Percentiles rank a stretch among this genome's conserved stretches.
phyloP scores from a whole-genome alignment of 805 yeast species.

The Pichia nakasei region DNA sequence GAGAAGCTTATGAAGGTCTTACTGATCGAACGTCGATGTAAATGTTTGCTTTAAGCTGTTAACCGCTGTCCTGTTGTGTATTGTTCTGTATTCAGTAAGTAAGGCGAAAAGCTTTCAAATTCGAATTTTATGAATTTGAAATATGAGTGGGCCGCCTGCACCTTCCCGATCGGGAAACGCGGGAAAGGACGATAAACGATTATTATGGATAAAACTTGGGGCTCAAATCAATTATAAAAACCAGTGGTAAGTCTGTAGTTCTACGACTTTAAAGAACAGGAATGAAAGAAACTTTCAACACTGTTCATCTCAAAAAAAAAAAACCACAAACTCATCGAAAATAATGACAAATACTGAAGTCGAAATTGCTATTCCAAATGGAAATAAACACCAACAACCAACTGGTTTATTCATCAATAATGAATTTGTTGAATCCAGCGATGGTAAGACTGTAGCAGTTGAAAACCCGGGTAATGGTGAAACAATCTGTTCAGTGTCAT shows the following conservation, averaged over 20 bases:
- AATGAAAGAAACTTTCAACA: background rate
- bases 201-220: no score
- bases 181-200: no score
- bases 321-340: background rate
- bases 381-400: conserved; percentile 53
- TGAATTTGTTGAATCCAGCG: conserved; percentile 49
- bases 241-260: no score
- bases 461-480: conserved; percentile 49
- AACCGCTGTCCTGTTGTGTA: no score
- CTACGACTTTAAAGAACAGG: no score
- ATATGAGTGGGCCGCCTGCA: no score
- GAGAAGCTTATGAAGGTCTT: conserved; percentile 30
- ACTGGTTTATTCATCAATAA: conserved; percentile 85
- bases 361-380: conserved; percentile 37
- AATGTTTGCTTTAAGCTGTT: background rate
- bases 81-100: no score
- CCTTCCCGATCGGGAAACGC: conserved; percentile 3
- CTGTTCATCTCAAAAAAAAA: background rate
- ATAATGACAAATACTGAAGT: conserved; percentile 9
- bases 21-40: conserved; percentile 27
- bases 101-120: no score
- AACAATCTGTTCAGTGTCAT: conserved; percentile 40
- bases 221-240: no score
- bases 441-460: conserved; percentile 51
- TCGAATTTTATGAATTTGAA: no score